A percentile compares a stretch with the other conserved stretches of the same genome.
Conservation (phyloP, 1,284 basidiomycete species). For the Peniophora sp. region DNA sequence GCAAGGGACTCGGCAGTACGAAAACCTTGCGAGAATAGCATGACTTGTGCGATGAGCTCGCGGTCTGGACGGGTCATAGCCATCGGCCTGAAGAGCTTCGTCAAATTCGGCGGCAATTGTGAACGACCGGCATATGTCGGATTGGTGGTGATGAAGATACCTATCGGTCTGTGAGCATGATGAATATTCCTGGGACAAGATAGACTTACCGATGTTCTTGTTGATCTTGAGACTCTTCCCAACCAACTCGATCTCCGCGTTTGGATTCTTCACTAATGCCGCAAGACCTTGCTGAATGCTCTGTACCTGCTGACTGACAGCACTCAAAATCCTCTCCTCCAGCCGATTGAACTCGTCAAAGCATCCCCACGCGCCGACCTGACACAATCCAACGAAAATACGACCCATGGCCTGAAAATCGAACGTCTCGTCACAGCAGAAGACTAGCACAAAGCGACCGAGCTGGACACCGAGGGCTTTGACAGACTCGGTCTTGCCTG, state of each 20-base stretch:
- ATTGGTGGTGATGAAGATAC: conserved; percentile 97
- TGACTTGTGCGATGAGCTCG: conserved; percentile 97
- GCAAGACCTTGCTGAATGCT: conserved; percentile 95
- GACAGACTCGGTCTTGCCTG: conserved; percentile 99
- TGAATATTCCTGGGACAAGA: conserved; percentile 3
- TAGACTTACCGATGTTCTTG: conserved; percentile 72
- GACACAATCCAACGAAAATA: conserved; percentile 96
- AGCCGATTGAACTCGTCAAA: conserved; percentile 98
- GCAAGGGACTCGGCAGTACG: conserved; percentile 93
- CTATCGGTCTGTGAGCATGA: conserved; percentile 24
- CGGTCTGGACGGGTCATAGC: conserved; percentile 99
- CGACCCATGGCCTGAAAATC: conserved; percentile 99
- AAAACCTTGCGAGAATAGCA: conserved; percentile 99
- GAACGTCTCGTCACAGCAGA: conserved; percentile 99
- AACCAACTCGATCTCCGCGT: conserved; percentile 91
- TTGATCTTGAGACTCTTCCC: conserved; percentile 93
- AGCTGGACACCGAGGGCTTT: conserved; percentile 97
- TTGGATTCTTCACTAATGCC: conserved; percentile 71
- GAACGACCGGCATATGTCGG: conserved; percentile 98
- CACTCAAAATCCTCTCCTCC: conserved; percentile 95
- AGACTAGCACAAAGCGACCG: conserved; percentile 95
- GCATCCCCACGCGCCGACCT: conserved; percentile 99
- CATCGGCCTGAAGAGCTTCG: conserved; percentile 95
- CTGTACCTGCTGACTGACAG: conserved; percentile 98
- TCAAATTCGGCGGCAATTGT: conserved; percentile 94